Conservation (phyloP, 1,284 basidiomycete species). For the Blastosporella zonata region DNA sequence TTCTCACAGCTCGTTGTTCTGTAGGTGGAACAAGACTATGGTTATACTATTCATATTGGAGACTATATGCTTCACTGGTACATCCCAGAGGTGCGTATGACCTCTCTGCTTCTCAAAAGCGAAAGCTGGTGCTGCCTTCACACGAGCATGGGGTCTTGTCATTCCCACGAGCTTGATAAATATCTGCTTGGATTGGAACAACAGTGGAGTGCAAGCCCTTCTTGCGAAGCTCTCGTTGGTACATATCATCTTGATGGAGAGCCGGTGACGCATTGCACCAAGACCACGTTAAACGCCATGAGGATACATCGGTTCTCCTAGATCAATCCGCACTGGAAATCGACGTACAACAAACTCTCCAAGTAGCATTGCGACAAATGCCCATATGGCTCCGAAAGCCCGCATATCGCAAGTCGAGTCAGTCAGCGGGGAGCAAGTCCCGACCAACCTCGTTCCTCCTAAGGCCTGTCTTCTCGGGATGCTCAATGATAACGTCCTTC, state of each 20-base stretch:
- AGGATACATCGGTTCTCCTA: background rate
- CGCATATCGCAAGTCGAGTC: slow-evolving; percentile 22
- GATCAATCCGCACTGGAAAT: slow-evolving; percentile 1
- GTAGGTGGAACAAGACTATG: slow-evolving; percentile 34
- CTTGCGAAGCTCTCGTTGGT: background rate
- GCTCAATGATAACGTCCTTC: slow-evolving; percentile 34
- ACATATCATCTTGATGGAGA: background rate
- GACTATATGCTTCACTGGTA: slow-evolving; percentile 22
- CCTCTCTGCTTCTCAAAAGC: too few relatives aligned
- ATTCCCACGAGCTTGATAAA: too few relatives aligned
- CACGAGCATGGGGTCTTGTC: too few relatives aligned
- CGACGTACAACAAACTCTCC: slow-evolving; percentile 21
- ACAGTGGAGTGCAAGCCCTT: background rate
- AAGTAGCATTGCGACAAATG: slow-evolving; percentile 29
- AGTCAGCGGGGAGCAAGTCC: background rate
- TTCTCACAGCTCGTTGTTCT: background rate
- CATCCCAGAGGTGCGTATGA: slow-evolving; percentile 16
- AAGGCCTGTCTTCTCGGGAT: slow-evolving; percentile 26
- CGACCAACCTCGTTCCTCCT: slow-evolving; percentile 1
- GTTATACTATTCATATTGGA: slow-evolving; percentile 24
- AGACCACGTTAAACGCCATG: background rate
- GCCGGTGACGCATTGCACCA: background rate
- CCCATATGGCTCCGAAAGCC: slow-evolving; percentile 30
- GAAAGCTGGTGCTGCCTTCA: too few relatives aligned
- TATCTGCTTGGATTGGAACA: background rate